Evolutionary conservation across 768 basidiomycete genomes (phyloP), one percentile per base, ranked within the genome.

Genomic region (Leucocoprinus birnbaumii): DNA sequence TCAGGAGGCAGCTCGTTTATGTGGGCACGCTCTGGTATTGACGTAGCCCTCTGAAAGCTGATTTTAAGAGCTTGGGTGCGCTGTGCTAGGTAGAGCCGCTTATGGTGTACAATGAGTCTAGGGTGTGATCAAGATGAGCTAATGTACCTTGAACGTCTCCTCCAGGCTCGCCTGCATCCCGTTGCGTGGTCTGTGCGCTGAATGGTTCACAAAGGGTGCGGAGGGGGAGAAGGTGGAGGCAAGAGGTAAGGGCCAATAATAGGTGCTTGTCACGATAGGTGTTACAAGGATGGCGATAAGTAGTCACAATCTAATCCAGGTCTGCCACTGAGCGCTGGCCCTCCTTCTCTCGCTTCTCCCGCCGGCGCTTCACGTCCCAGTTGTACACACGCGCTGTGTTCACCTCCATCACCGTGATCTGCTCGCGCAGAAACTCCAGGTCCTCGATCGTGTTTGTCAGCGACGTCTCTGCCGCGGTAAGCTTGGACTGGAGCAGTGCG

Each of bases 381-480:
- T 98, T 99, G 67, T 96, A 98, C 50, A 96, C 87, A 35, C 96
- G 78, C 4, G 96, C 96, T 11, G 91, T 94, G 66, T 98, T 98
- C 37, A 86, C 85, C 66, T 99, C 95, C 91, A 98, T 97, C 9
- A 97, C 83, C 3, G 97, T 98, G 50, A 94, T 78, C 68, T 99
- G 97, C 65, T 98, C 97, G 49, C 93, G 77, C 56, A 98, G 71
- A 67, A 91, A 99, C 65, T 94, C 94, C 19, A 97, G 76, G 67
- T 98, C 97, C 63, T 95, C 92, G 41, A 87, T 75, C 0, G 87
- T 84, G 65, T 86, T 85, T 24, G 74, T 64, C 48, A 96, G 71
- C 53, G 76, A 82, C 11, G 71, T 72, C 64, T 91, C 80, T 0
- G 95, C 95, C 0, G 80, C 76, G 0, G 74, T 69, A 25, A 95